Evolutionary conservation across 148 eudicot species (phyloP).

Genomic region (Pouteria glomerata): DNA sequence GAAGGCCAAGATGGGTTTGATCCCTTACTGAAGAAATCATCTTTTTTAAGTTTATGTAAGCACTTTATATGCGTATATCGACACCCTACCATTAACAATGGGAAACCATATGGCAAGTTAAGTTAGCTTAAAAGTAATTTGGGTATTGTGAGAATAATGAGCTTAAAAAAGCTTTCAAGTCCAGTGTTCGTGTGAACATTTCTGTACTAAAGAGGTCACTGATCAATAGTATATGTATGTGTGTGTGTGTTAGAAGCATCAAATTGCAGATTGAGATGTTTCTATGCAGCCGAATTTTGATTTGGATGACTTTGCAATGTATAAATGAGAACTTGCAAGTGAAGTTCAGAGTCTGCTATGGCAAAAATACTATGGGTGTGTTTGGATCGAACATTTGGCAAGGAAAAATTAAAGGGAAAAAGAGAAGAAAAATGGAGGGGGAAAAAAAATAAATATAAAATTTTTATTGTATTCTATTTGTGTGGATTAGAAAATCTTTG

Average conservation of each 20-base stretch:
- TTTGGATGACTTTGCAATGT: too few relatives aligned
- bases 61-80: background rate
- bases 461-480: too few relatives aligned
- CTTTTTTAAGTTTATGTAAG: background rate
- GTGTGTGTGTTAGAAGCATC: background rate
- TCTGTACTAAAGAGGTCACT: background rate
- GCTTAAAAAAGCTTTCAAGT: background rate
- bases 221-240: too few relatives aligned
- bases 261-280: background rate
- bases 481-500: too few relatives aligned
- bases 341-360: too few relatives aligned
- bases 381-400: too few relatives aligned
- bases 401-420: too few relatives aligned
- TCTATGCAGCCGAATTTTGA: too few relatives aligned
- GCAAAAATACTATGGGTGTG: too few relatives aligned
- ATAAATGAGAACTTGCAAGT: too few relatives aligned
- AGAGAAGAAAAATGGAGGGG: too few relatives aligned
- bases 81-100: background rate
- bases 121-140: slow-evolving; percentile 2
- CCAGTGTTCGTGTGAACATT: background rate
- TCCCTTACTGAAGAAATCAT: background rate
- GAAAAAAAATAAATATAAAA: too few relatives aligned
- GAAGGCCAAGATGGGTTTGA: background rate
- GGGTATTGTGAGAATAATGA: background rate
- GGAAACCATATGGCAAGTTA: background rate